Evolutionary conservation across 164 flowering plant genomes (phyloP), one percentile per base, ranked within the genome.

Genomic region (Kalanchoe fedtschenkoi): DNA sequence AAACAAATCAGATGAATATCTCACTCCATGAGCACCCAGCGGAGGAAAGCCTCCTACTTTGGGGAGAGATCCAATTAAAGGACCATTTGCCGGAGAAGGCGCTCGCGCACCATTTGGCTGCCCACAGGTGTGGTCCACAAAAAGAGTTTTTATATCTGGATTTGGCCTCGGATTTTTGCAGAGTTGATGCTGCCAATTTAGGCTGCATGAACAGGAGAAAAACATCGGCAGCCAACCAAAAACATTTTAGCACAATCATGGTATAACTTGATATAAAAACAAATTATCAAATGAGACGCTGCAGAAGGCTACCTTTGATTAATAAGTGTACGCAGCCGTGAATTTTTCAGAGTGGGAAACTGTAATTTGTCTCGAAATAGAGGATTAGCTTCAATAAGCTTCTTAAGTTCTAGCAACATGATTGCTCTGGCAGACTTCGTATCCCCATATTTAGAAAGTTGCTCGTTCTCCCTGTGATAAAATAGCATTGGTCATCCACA

Each of bases 121-220:
- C 33, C 83, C 96, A 76, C 96, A 89, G 21, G 87, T 66, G 65
- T 89, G 96, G 72, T 89, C 96, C 63, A 87, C 89, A 79, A 89
- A 89, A 11, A 89, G 84, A 53, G 96, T 89, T 64, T 90, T 90
- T 42, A 90, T 90, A 71, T 90, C 97, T 34, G 97, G 97, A 70
- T 90, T 90, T 6, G 95, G 90, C 72, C 85, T 80, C 15, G 95
- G 95, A 58, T 78, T 86, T 62, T 90, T 86, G 76, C 97, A 89
- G 60, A 89, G 91, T 42, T 87, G 96, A 65, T 89, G 95, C 77
- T 89, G 95, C 95, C 95, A 89, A 70, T 89, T 87, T 74, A 89
- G 77, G 75, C 97, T 85, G 84, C 62, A 70, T 15, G 21, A 11
- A 35, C 6, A 35, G 51, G 16, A 42, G 15, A 60, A 60, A 51